Conservation (phyloP, 495 filamentous ascomycete species). For the Geoglossum glabrum region DNA sequence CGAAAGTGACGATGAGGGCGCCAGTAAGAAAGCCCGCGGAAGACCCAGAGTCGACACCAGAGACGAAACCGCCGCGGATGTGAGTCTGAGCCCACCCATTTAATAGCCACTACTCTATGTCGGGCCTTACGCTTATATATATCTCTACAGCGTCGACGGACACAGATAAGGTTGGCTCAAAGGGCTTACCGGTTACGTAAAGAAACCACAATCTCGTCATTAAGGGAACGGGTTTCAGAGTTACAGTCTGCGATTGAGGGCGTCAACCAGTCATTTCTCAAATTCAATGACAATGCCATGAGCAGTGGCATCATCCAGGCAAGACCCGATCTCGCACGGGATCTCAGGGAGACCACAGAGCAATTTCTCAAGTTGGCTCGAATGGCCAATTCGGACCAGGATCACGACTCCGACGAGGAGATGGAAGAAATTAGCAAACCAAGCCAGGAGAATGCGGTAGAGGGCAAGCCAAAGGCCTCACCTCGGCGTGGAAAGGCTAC, state of each 20-base stretch:
- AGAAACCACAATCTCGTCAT: conserved; percentile 55
- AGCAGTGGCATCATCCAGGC: conserved; percentile 25
- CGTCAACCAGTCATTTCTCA: conserved; percentile 52
- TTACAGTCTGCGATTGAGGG: conserved; percentile 47
- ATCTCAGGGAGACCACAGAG: conserved; percentile 27
- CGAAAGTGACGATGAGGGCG: not conserved
- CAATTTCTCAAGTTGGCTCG: conserved; percentile 26
- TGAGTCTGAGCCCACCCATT: not conserved
- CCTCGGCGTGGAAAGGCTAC: not conserved
- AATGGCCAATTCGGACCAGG: conserved; percentile 20
- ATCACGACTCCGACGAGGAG: conserved; percentile 17
- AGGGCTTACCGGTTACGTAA: conserved; percentile 70
- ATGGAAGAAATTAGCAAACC: conserved; percentile 6
- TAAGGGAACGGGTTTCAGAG: conserved; percentile 44
- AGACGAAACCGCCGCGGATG: conserved; percentile 4
- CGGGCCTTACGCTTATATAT: not conserved
- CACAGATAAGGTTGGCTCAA: conserved; percentile 75
- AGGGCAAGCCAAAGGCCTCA: not conserved
- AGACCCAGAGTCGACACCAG: conserved; percentile 4
- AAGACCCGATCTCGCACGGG: conserved; percentile 17
- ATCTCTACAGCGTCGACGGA: conserved; percentile 44
- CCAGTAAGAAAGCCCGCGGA: conserved; percentile 5
- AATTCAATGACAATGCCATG: conserved; percentile 41
- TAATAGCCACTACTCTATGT: not conserved
- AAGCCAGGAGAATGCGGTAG: not conserved